These are phyloP conservation scores for Gloeostereum incarnatum DNA, from an alignment of 768 basidiomycete species.

Conservation along the genomic window DNA sequence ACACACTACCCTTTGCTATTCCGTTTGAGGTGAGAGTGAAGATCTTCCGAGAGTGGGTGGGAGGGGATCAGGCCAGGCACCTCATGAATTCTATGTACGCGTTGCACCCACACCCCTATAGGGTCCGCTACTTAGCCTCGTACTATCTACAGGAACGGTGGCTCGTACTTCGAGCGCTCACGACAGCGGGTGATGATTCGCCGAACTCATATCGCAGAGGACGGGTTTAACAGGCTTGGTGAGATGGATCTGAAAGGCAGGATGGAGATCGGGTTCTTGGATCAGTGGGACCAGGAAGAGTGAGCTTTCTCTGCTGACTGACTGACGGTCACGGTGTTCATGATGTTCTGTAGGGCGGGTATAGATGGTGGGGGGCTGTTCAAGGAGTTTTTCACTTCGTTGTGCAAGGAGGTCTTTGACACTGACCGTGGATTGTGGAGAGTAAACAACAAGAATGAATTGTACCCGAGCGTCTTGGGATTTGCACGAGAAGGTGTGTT, in stretches of 20 bases:
- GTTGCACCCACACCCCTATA: too few species aligned
- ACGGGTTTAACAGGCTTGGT: constrained; percentile 80
- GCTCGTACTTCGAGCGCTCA: too few species aligned
- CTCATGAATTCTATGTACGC: too few species aligned
- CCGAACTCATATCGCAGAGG: constrained; percentile 74
- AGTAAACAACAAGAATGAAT: constrained; percentile 80
- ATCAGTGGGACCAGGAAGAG: constrained; percentile 83
- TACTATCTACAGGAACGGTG: too few species aligned
- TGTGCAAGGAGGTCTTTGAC: constrained; percentile 93
- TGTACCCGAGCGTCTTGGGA: constrained; percentile 90
- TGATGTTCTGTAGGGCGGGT: constrained; percentile 50
- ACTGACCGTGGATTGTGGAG: constrained; percentile 93
- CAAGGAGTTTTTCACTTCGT: constrained; percentile 93
- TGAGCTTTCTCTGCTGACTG: constrained; percentile 34
- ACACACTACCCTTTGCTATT: constrained; percentile 94
- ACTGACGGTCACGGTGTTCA: background rate
- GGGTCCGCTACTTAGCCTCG: too few species aligned
- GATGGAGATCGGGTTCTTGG: constrained; percentile 86
- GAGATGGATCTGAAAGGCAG: constrained; percentile 75
- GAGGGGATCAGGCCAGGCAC: too few species aligned
- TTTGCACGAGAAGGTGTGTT: constrained; percentile 80
- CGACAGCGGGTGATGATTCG: constrained; percentile 45
- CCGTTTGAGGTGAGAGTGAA: constrained; percentile 88
- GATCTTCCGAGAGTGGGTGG: constrained; percentile 86
- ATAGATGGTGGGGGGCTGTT: constrained; percentile 97